Base-by-base conservation (phyloP, 1,284 basidiomycete genomes). In the Moesziomyces sp. region DNA sequence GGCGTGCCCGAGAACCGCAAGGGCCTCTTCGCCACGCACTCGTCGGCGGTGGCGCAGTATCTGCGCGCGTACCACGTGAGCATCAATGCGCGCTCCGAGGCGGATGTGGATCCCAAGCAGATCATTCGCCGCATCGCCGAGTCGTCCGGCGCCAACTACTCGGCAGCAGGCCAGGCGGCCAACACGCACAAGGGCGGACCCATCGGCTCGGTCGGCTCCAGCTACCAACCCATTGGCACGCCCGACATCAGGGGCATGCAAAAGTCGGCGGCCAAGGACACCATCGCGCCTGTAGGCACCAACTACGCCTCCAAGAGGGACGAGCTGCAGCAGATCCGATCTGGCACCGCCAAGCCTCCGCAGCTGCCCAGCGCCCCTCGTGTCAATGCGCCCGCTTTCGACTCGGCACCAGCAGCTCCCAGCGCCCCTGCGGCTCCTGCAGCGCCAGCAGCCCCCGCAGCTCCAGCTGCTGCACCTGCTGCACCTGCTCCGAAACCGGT, bases 1-100 rank as follows among this genome's bases (percentile, higher is more conserved):
- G 95, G 96, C 76, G 96, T 98, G 0, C 95, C 95, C 18, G 94
- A 91, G 85, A 88, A 88, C 35, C 91, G 92, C 84, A 98, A 98
- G 85, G 96, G 95, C 16, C 87, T 97, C 28, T 98, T 97, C 86
- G 91, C 88, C 80, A 91, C 90, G 8, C 94, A 97, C 84, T 90
- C 93, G 18, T 89, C 89, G 52, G 89, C 92, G 2, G 93, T 98
- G 5, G 89, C 91, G 52, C 89, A 88, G 73, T 95, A 92, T 84
- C 87, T 98, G 45, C 90, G 90, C 43, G 92, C 91, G 58, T 85
- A 76, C 58, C 96, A 98, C 84, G 90, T 99, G 64, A 92, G 93
- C 52, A 90, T 98, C 85, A 93, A 89, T 80, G 96, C 96, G 9
- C 89, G 96, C 55, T 92, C 92, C 73, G 94, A 98, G 86, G 93